phyloP scores from a whole-genome alignment of 208 protist genomes.

The Acanthamoeba sp. region DNA sequence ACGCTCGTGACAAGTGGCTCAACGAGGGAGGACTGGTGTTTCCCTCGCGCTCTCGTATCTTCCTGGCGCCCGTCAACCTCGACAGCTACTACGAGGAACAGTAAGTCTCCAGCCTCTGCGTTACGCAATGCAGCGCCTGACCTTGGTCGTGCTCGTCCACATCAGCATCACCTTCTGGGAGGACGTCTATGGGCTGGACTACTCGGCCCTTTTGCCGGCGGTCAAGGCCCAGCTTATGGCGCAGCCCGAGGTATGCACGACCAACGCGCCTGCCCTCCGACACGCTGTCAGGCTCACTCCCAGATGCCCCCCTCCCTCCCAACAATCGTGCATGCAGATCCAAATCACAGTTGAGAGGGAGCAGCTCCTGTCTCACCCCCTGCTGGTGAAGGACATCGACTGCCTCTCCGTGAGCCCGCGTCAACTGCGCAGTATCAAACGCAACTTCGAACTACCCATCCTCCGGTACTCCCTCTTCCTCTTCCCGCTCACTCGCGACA shows the following conservation, averaged over 20 bases:
- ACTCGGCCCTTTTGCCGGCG: conserved; percentile 86
- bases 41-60: not conserved
- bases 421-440: not conserved
- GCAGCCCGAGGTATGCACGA: conserved; percentile 88
- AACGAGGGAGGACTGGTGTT: conserved; percentile 50
- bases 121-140: too few species aligned
- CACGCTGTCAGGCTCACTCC: too few species aligned
- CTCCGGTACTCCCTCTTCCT: not conserved
- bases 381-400: conserved; percentile 36
- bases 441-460: conserved; percentile 41
- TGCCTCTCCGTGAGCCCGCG: not conserved
- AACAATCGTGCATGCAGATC: too few species aligned
- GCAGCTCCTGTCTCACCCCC: conserved; percentile 81
- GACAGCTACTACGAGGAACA: conserved; percentile 28
- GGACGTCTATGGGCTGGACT: conserved; percentile 95
- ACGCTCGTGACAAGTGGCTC: conserved; percentile 94
- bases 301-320: too few species aligned
- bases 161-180: conserved; percentile 89
- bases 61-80: conserved; percentile 9
- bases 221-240: conserved; percentile 89
- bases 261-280: not conserved
- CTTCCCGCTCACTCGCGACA: not conserved
- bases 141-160: too few species aligned
- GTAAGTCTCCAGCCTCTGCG: not conserved
- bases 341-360: conserved; percentile 87